These are phyloP conservation scores for Zychaea mexicana DNA, from an alignment of 371 early-diverging fungal genomes.

Conservation along the genomic window DNA sequence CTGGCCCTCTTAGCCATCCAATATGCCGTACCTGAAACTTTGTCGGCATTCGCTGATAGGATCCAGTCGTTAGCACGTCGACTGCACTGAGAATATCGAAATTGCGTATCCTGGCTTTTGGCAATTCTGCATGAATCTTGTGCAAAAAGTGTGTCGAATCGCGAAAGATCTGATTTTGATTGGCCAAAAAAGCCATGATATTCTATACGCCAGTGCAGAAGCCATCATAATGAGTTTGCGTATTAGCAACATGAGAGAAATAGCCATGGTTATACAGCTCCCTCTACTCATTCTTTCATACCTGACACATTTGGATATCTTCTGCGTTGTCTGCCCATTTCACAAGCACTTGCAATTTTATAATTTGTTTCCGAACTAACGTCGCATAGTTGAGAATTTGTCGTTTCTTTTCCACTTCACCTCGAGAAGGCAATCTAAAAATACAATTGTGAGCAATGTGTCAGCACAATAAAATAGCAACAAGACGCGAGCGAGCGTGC, in stretches of 20 bases:
- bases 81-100: conserved; percentile 78
- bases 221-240: too few species aligned
- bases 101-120: conserved; percentile 72
- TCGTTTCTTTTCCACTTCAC: conserved; percentile 58
- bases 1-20: not conserved
- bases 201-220: too few species aligned
- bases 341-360: conserved; percentile 68
- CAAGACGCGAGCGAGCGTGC: not conserved
- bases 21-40: conserved; percentile 39
- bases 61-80: conserved; percentile 75
- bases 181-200: conserved; percentile 71
- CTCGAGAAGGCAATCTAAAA: conserved; percentile 58
- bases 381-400: conserved; percentile 62
- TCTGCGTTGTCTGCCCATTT: conserved; percentile 75
- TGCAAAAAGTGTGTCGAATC: conserved; percentile 70
- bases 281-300: conserved; percentile 17
- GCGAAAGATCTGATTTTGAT: conserved; percentile 71
- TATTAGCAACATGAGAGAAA: too few species aligned
- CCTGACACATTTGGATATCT: conserved; percentile 78
- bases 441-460: not conserved
- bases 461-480: too few species aligned
- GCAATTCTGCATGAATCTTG: conserved; percentile 63
- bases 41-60: conserved; percentile 71
- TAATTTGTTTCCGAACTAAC: conserved; percentile 60
- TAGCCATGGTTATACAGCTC: not conserved